Evolutionary conservation across 208 protist species (phyloP).

Genomic region (Wallacemonas rigidus): DNA sequence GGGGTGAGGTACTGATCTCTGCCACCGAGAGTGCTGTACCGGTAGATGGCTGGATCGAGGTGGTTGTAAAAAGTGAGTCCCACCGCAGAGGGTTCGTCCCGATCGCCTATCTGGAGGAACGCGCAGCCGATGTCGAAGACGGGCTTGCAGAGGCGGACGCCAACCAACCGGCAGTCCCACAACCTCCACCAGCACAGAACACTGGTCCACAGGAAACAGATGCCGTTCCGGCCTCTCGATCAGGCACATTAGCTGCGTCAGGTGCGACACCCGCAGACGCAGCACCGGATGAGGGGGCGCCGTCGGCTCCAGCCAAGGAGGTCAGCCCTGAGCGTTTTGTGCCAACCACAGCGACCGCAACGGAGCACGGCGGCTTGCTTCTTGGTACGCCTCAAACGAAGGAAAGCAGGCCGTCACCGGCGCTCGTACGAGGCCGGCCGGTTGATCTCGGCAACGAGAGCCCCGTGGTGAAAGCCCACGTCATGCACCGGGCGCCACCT

Average conservation of each 20-base stretch:
- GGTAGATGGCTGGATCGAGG: slow-evolving; percentile 25
- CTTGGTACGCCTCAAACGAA: slow-evolving; percentile 1
- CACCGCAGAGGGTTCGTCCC: slow-evolving; percentile 21
- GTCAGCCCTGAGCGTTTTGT: slow-evolving; percentile 20
- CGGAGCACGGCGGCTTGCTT: slow-evolving; percentile 1
- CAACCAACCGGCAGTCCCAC: too few relatives aligned
- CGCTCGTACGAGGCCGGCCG: background rate
- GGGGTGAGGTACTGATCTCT: slow-evolving; percentile 9
- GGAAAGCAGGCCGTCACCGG: background rate
- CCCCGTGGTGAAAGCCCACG: slow-evolving; percentile 1
- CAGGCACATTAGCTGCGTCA: too few relatives aligned
- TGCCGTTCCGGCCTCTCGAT: background rate
- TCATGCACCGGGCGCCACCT: background rate
- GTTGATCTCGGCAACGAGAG: slow-evolving; percentile 1
- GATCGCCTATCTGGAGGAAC: slow-evolving; percentile 17
- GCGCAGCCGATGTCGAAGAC: background rate
- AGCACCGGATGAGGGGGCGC: slow-evolving; percentile 5
- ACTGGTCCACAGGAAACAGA: slow-evolving; percentile 22
- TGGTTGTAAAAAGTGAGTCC: slow-evolving; percentile 8
- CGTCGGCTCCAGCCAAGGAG: background rate
- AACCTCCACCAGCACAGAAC: slow-evolving; percentile 28
- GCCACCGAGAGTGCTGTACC: background rate
- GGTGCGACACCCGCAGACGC: background rate
- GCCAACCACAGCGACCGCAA: slow-evolving; percentile 16
- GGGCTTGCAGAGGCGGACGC: background rate